Percentiles rank a stretch among this genome's conserved stretches.
phyloP scores from a whole-genome alignment of 441 rosid genomes.

The Adansonia rubrostipa region DNA sequence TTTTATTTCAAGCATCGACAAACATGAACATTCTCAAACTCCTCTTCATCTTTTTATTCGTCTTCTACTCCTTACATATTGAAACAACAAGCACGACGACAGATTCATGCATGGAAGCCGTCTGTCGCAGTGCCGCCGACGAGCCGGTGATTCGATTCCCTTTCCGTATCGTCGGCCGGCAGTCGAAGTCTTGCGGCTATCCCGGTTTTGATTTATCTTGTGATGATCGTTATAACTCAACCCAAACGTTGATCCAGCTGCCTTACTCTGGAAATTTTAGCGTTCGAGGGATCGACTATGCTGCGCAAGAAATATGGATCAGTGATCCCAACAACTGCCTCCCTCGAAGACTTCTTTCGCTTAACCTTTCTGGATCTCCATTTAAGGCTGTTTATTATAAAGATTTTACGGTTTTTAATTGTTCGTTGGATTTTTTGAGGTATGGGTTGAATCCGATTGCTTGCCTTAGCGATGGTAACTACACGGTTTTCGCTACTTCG shows the following conservation, averaged over 20 bases:
- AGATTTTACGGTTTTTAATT: conserved; percentile 60
- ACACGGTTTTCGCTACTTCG: conserved; percentile 66
- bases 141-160: conserved; percentile 27
- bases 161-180: conserved; percentile 11
- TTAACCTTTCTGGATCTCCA: conserved; percentile 23
- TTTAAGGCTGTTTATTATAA: conserved; percentile 37
- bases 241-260: background rate
- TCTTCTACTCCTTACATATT: background rate
- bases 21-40: background rate
- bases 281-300: conserved; percentile 13
- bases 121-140: background rate
- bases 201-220: conserved; percentile 25
- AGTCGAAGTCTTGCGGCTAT: conserved; percentile 22
- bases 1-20: background rate
- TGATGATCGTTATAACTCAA: background rate
- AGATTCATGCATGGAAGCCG: conserved; percentile 8
- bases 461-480: conserved; percentile 51
- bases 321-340: conserved; percentile 25
- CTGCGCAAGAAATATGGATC: conserved; percentile 16
- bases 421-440: conserved; percentile 41
- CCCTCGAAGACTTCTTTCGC: background rate
- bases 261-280: conserved; percentile 5
- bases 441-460: conserved; percentile 49
- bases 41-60: background rate
- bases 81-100: background rate